Base-by-base conservation (phyloP, 805 yeast genomes). In the Kuraishia piskuri region DNA sequence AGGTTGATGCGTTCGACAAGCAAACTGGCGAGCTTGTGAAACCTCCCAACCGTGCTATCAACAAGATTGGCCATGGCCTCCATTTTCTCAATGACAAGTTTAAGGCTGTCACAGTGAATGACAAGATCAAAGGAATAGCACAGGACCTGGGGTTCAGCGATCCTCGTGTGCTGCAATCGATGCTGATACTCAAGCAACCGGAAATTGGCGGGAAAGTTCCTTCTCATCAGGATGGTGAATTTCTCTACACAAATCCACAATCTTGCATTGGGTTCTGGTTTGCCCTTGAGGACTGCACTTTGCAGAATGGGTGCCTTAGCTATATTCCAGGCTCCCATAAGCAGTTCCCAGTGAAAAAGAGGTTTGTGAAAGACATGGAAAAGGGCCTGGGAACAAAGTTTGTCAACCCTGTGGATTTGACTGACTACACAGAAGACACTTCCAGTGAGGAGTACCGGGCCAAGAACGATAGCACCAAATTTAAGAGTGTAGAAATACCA, bases 141-240 rank as follows among this genome's bases (percentile, higher is more conserved):
- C 60, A 66, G 6, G 73, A 76, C 51, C 67, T 88, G 50, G 72
- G 78, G 0, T 82, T 77, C 59, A 58, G 70, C 51, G 90, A 86
- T 56, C 90, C 94, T 1, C 69, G 86, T 22, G 86, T 88, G 0
- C 72, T 87, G 45, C 95, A 88, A 63, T 80, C 88, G 56, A 88
- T 88, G 95, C 68, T 84, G 31, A 84, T 88, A 44, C 83, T 87
- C 68, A 88, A 88, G 62, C 92, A 87, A 61, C 90, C 92, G 0
- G 80, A 78, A 52, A 81, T 81, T 46, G 86, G 86, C 3, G 85
- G 83, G 2, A 83, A 80, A 44, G 95, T 88, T 1, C 92, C 92
- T 2, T 71, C 86, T 1, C 95, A 88, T 61, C 86, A 84, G 52
- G 95, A 88, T 63, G 90, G 82, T 2, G 81, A 82, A 2, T 88